A percentile compares a stretch with the other conserved stretches of the same genome.
phyloP scores from a whole-genome alignment of 805 yeast genomes.

The Saccharomyces jurei region DNA sequence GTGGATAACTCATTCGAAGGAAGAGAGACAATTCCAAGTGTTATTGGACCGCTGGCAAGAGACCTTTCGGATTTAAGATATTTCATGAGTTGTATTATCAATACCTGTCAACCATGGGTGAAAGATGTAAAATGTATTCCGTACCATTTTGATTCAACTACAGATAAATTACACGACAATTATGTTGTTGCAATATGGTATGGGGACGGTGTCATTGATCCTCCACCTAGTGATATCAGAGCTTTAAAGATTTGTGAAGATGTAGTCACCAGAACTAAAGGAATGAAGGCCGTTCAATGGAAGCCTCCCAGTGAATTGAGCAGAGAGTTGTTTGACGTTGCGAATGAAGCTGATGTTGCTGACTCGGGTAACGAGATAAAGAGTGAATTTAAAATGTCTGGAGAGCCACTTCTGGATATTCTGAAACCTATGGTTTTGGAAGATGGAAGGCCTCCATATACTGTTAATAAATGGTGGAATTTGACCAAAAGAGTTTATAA shows the following conservation, averaged over 20 bases:
- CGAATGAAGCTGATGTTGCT: conserved; percentile 13
- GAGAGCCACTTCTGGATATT: conserved; percentile 12
- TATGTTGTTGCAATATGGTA: conserved; percentile 13
- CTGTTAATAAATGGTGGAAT: conserved; percentile 16
- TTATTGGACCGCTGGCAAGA: conserved; percentile 48
- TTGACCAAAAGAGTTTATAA: conserved; percentile 8
- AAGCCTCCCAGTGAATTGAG: conserved; percentile 9
- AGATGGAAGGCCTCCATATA: conserved; percentile 2
- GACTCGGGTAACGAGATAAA: conserved; percentile 13
- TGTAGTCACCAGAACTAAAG: conserved; percentile 6
- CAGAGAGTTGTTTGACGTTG: conserved; percentile 8
- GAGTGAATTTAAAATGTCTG: conserved; percentile 7
- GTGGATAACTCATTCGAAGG: conserved; percentile 38
- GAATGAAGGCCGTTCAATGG: conserved; percentile 13
- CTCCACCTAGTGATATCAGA: conserved; percentile 13
- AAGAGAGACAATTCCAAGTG: conserved; percentile 50
- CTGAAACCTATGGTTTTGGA: conserved; percentile 7
- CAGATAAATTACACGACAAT: conserved; percentile 1
- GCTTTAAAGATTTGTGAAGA: conserved; percentile 12
- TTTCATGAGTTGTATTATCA: conserved; percentile 34
- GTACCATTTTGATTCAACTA: conserved; percentile 5
- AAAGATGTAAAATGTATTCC: conserved; percentile 12
- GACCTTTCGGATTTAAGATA: conserved; percentile 43
- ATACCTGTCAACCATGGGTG: conserved; percentile 9
- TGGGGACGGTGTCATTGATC: conserved; percentile 13